phyloP scores from a whole-genome alignment of 768 basidiomycete species.

The Psilocybe sp. region DNA sequence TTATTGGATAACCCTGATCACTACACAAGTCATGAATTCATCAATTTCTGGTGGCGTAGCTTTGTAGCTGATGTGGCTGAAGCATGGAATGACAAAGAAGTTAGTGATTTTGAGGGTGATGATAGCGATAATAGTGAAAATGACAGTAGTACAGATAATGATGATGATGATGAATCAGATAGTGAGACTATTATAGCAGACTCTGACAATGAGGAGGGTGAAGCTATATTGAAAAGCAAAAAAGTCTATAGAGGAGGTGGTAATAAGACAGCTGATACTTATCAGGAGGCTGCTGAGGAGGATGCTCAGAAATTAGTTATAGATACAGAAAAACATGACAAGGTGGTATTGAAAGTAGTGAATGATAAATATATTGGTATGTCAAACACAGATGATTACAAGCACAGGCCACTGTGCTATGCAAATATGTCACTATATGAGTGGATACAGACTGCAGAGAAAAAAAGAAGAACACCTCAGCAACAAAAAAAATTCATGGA shows the following conservation, averaged over 20 bases:
- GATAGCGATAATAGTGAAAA: not conserved
- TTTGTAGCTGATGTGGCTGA: conserved; percentile 18
- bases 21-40: conserved; percentile 30
- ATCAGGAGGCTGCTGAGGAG: conserved; percentile 1
- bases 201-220: too few relatives aligned
- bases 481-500: not conserved
- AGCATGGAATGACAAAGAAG: conserved; percentile 2
- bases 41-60: conserved; percentile 23
- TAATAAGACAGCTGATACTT: conserved; percentile 3
- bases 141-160: not conserved
- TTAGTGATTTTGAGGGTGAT: not conserved
- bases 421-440: too few relatives aligned
- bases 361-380: conserved; percentile 13
- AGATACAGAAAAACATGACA: too few relatives aligned
- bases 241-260: not conserved
- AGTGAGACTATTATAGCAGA: too few relatives aligned
- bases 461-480: conserved; percentile 6
- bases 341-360: conserved; percentile 6
- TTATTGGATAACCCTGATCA: conserved; percentile 34
- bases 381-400: conserved; percentile 24
- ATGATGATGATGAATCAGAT: not conserved
- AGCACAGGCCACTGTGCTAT: conserved; percentile 15
- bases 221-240: too few relatives aligned
- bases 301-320: too few relatives aligned
- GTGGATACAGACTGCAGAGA: conserved; percentile 16